Conservation (phyloP, 73 alveolate species). For the Uronychia binucleata region DNA sequence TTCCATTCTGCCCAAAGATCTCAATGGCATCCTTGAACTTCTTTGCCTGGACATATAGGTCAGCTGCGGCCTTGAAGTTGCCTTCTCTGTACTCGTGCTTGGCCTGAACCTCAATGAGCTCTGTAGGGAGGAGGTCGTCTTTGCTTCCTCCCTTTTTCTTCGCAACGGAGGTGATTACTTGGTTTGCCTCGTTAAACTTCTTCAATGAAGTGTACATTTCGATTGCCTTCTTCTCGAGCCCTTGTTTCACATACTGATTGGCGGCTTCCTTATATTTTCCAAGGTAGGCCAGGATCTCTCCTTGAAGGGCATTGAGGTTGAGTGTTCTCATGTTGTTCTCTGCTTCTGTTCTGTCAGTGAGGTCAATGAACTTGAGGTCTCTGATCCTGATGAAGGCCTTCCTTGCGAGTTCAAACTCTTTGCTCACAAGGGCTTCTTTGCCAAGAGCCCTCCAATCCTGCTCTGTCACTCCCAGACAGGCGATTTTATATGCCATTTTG, state of each 20-base stretch:
- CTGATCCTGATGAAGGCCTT: conserved; percentile 88
- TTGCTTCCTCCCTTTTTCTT: conserved; percentile 46
- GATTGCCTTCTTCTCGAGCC: conserved; percentile 85
- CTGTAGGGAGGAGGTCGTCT: conserved; percentile 62
- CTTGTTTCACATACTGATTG: conserved; percentile 74
- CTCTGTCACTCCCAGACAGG: conserved; percentile 98
- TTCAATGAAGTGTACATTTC: conserved; percentile 86
- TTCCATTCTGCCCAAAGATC: conserved; percentile 87
- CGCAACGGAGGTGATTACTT: conserved; percentile 31
- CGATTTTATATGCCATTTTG: conserved; percentile 89
- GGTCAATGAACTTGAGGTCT: conserved; percentile 91
- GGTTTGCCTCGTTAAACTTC: conserved; percentile 93
- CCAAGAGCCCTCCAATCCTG: conserved; percentile 97
- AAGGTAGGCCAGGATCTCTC: conserved; percentile 88
- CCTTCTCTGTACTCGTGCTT: conserved; percentile 81
- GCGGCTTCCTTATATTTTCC: conserved; percentile 95
- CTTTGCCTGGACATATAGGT: conserved; percentile 74
- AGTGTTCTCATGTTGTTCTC: conserved; percentile 77
- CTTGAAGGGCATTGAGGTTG: conserved; percentile 76
- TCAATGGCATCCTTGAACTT: conserved; percentile 91
- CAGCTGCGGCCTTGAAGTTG: conserved; percentile 91
- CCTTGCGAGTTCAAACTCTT: conserved; percentile 90
- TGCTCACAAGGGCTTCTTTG: conserved; percentile 86
- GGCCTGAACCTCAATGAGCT: conserved; percentile 80
- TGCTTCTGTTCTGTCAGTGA: conserved; percentile 79